Evolutionary conservation across 306 rosid genomes (phyloP).

Genomic region (Echinosophora koreensis): DNA sequence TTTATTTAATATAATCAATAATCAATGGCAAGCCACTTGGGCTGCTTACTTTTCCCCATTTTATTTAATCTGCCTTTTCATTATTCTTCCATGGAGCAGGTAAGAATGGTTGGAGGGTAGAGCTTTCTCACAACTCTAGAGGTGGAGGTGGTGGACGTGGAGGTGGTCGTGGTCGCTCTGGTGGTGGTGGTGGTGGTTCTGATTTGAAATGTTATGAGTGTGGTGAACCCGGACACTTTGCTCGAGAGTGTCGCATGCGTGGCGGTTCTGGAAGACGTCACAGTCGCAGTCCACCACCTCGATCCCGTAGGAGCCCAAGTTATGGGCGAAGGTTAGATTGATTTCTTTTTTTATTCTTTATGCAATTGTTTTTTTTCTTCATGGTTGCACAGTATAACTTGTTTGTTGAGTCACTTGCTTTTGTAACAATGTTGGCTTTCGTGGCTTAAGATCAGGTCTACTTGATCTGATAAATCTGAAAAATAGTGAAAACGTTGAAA

Average conservation of each 20-base stretch:
- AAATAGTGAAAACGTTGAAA: neutral
- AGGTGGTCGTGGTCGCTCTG: slow-evolving; percentile 69
- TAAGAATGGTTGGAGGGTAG: slow-evolving; percentile 88
- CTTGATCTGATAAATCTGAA: neutral
- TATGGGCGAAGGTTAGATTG: slow-evolving; percentile 75
- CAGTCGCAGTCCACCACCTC: slow-evolving; percentile 81
- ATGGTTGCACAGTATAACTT: neutral
- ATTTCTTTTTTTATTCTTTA: neutral
- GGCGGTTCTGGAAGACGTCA: slow-evolving; percentile 77
- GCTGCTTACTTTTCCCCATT: neutral
- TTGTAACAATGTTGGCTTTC: neutral
- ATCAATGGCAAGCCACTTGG: neutral
- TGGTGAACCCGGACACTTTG: slow-evolving; percentile 92
- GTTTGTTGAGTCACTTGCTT: neutral
- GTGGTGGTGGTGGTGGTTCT: slow-evolving; percentile 87
- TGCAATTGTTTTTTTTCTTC: neutral
- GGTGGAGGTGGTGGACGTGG: slow-evolving; percentile 59
- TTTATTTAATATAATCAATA: neutral
- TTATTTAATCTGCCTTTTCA: neutral
- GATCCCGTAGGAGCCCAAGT: slow-evolving; percentile 83
- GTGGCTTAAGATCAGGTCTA: neutral
- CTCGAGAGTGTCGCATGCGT: slow-evolving; percentile 79
- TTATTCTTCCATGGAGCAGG: slow-evolving; percentile 55
- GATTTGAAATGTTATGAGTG: slow-evolving; percentile 88
- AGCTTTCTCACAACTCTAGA: slow-evolving; percentile 83